A percentile compares a stretch with the other conserved stretches of the same genome.
These are phyloP conservation scores for Rhynchospora pubera DNA, from an alignment of 176 grass and related monocot genomes.

Conservation along the genomic window DNA sequence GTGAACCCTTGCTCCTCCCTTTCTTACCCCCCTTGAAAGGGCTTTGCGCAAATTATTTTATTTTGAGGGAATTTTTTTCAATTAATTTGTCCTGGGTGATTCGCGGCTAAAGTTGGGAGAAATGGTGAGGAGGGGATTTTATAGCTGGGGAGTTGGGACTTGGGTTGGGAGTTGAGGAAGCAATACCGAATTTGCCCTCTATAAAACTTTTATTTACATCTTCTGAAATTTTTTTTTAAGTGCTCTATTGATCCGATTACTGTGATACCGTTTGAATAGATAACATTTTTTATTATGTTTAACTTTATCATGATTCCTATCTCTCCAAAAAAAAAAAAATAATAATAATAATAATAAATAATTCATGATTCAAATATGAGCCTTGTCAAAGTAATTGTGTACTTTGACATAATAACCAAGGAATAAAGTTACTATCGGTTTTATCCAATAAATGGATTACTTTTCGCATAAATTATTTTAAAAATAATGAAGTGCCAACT, in stretches of 20 bases:
- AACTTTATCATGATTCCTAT: background rate
- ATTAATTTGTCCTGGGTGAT: conserved; percentile 33
- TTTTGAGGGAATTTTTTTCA: background rate
- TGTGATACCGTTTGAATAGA: background rate
- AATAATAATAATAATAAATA: background rate
- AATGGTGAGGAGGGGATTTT: conserved; percentile 43
- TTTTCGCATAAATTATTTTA: background rate
- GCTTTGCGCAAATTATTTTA: conserved; percentile 12
- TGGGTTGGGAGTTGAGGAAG: too few relatives aligned
- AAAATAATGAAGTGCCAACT: background rate
- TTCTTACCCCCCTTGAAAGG: background rate
- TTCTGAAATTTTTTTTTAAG: background rate
- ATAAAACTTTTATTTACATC: background rate
- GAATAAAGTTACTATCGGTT: background rate
- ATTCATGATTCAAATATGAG: background rate
- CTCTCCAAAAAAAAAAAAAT: too few relatives aligned
- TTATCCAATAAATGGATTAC: background rate
- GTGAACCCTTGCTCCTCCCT: background rate
- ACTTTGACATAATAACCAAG: background rate
- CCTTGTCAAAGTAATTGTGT: background rate
- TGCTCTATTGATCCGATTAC: background rate
- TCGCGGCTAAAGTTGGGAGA: conserved; percentile 60
- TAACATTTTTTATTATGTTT: background rate
- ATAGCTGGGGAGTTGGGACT: conserved; percentile 25
- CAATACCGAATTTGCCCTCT: conserved; percentile 25